Evolutionary conservation across 192 early-diverging fungal genomes (phyloP).

Genomic region (Cetraspora pellucida): DNA sequence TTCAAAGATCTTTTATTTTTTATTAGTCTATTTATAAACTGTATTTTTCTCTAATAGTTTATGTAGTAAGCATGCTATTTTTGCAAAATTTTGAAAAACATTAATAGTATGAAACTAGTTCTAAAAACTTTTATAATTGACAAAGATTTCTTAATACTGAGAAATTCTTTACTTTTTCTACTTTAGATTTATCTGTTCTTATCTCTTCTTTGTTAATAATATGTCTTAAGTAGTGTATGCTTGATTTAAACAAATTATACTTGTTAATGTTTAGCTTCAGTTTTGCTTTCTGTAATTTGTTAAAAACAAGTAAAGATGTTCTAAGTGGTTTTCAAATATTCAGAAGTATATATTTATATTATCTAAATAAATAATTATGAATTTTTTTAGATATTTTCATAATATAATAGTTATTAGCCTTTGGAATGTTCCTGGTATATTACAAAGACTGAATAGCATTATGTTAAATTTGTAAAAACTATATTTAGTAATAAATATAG

Average conservation of each 20-base stretch:
- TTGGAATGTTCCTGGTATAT: conserved; percentile 38
- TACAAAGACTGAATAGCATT: conserved; percentile 38
- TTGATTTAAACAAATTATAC: neutral
- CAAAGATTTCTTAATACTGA: neutral
- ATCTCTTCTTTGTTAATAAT: neutral
- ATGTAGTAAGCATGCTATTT: neutral
- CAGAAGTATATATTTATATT: conserved; percentile 41
- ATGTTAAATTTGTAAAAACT: conserved; percentile 32
- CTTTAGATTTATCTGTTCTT: neutral
- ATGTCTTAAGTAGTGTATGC: neutral
- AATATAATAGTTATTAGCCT: conserved; percentile 12
- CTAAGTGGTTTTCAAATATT: conserved; percentile 33
- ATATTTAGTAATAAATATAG: conserved; percentile 34
- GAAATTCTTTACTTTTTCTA: neutral
- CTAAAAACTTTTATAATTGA: neutral
- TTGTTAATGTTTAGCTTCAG: neutral
- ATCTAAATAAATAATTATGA: conserved; percentile 39
- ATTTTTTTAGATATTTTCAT: neutral
- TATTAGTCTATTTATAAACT: neutral
- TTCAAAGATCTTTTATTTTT: neutral
- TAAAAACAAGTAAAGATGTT: neutral
- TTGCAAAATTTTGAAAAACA: neutral
- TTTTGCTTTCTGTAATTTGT: too few species aligned
- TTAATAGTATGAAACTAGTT: neutral
- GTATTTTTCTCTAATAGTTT: neutral